phyloP scores from a whole-genome alignment of 2,329 filamentous ascomycete genomes.

The Rutstroemia sp. region DNA sequence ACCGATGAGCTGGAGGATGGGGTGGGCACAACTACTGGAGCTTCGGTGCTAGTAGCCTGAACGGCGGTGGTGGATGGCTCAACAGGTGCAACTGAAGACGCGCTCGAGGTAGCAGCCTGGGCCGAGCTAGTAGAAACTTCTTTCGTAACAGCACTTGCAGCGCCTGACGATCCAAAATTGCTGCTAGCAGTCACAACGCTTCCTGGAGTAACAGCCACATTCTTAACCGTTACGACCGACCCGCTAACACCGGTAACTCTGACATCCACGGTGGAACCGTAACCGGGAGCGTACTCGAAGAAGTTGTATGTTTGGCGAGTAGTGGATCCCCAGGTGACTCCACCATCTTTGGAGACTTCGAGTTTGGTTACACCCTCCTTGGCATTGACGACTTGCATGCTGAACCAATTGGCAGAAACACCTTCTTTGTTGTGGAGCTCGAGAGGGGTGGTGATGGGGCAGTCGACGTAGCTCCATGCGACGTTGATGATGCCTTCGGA shows the following conservation, averaged over 20 bases:
- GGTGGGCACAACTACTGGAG: background rate
- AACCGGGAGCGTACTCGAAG: conserved; percentile 52
- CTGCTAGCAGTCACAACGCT: conserved; percentile 16
- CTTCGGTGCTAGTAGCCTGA: background rate
- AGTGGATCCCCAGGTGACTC: conserved; percentile 50
- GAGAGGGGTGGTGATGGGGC: conserved; percentile 43
- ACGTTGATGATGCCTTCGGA: conserved; percentile 42
- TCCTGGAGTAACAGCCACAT: conserved; percentile 35
- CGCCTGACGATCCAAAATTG: conserved; percentile 19
- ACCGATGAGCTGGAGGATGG: background rate
- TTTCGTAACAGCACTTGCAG: too few relatives aligned
- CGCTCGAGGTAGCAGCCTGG: background rate
- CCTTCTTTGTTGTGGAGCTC: conserved; percentile 46
- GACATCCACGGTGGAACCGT: conserved; percentile 48
- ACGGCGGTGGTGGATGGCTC: background rate
- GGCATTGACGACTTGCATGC: conserved; percentile 58
- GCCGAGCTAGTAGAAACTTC: background rate
- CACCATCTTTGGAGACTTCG: conserved; percentile 54
- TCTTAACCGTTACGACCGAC: conserved; percentile 41
- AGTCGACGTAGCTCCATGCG: conserved; percentile 42
- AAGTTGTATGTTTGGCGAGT: conserved; percentile 50
- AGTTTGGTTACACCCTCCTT: conserved; percentile 48
- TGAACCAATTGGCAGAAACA: conserved; percentile 46
- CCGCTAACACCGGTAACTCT: conserved; percentile 48
- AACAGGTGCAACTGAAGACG: background rate